Conservation (phyloP, 306 rosid species). For the Phaseolus lunatus region DNA sequence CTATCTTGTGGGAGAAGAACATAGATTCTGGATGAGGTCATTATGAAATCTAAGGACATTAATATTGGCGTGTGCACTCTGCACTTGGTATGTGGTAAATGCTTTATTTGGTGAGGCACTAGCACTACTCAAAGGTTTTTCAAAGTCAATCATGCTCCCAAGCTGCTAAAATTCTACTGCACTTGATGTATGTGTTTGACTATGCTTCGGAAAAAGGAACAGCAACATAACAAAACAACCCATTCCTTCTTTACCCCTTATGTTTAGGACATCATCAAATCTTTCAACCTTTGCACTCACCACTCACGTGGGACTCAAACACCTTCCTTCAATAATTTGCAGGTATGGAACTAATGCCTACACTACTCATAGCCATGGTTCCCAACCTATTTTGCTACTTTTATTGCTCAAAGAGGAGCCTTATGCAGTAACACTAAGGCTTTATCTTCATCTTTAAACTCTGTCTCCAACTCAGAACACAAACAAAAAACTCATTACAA, state of each 20-base stretch:
- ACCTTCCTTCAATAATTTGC: constrained; percentile 31
- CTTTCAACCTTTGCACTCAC: constrained; percentile 13
- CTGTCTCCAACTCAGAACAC: no score
- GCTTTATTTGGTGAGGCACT: constrained; percentile 81
- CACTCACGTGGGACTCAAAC: constrained; percentile 3
- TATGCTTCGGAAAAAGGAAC: constrained; percentile 59
- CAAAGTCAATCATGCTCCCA: constrained; percentile 68
- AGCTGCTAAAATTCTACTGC: constrained; percentile 57
- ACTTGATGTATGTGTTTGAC: constrained; percentile 76
- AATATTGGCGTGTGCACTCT: constrained; percentile 73
- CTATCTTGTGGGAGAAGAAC: constrained; percentile 71
- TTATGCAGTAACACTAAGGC: no score
- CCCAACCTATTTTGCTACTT: no score
- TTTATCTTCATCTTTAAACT: no score
- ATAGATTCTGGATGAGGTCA: constrained; percentile 84
- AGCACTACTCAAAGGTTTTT: constrained; percentile 54
- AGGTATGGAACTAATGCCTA: constrained; percentile 33
- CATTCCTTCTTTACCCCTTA: constrained; percentile 46
- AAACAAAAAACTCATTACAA: no score
- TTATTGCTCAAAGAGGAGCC: no score
- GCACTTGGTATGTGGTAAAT: constrained; percentile 68
- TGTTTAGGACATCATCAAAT: neutral
- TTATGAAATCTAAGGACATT: constrained; percentile 64
- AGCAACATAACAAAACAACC: constrained; percentile 56
- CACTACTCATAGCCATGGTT: neutral